phyloP scores from a whole-genome alignment of 2,329 filamentous ascomycete genomes.

The Fusarium illudens region DNA sequence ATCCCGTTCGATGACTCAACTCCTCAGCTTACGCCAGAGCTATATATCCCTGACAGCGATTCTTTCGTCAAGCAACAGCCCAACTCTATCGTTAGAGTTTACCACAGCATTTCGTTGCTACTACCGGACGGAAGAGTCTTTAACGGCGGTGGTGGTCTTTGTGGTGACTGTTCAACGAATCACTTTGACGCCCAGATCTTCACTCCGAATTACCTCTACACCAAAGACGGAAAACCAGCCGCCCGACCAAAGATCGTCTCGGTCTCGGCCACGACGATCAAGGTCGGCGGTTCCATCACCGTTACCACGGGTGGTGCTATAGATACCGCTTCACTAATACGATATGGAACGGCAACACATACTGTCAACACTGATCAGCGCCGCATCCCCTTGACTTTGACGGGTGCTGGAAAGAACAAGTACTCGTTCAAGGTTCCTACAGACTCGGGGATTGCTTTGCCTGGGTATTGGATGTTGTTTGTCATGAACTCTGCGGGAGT shows the following conservation, averaged over 20 bases:
- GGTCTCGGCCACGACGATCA: not conserved
- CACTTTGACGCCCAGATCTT: constrained; percentile 34
- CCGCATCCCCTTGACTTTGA: constrained; percentile 14
- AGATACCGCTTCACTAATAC: constrained; percentile 7
- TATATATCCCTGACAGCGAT: constrained; percentile 7
- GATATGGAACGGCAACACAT: constrained; percentile 29
- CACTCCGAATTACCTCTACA: constrained; percentile 19
- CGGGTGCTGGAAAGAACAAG: not conserved
- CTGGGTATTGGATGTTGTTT: constrained; percentile 37
- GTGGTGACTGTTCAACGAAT: constrained; percentile 20
- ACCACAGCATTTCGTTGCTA: constrained; percentile 26
- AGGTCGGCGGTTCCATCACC: constrained; percentile 9
- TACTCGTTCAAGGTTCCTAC: constrained; percentile 23
- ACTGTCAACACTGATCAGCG: constrained; percentile 32
- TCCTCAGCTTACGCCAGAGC: constrained; percentile 18
- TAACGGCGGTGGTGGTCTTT: constrained; percentile 28
- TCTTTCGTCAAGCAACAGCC: constrained; percentile 19
- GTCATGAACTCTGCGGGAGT: constrained; percentile 29
- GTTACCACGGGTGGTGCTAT: constrained; percentile 4
- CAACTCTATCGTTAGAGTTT: constrained; percentile 22
- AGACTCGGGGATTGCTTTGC: constrained; percentile 28
- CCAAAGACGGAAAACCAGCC: constrained; percentile 16
- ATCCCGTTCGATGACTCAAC: constrained; percentile 30
- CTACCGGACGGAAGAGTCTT: constrained; percentile 27
- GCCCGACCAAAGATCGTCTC: constrained; percentile 15